Evolutionary conservation across 768 basidiomycete genomes (phyloP), one percentile per base, ranked within the genome.

Genomic region (Gymnopilus junonius): DNA sequence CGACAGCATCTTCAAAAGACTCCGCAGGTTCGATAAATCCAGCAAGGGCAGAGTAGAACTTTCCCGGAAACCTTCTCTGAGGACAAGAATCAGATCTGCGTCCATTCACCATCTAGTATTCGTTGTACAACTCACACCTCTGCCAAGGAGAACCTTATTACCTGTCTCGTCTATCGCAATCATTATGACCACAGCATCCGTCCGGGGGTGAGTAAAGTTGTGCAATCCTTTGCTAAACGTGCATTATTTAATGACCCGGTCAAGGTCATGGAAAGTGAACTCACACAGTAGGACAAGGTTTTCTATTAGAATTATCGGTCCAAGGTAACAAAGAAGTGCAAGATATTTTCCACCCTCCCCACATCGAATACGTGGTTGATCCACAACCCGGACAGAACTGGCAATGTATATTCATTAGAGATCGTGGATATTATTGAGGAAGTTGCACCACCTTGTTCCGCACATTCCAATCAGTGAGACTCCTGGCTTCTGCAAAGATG

Each of bases 11-110:
- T 72, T 99, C 97, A 65, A 97, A 91, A 0, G 92, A 87, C 74
- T 99, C 97, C 10, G 92, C 95, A 4, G 95, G 94, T 73, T 98
- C 97, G 46, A 96, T 85, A 72, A 98, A 99, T 2, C 97, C 97
- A 1, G 96, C 94, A 29, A 98, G 77, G 48, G 94, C 93, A 1
- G 94, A 96, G 76, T 94, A 97, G 74, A 92, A 91, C 53, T 80
- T 87, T 2, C 75, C 79, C 6, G 89, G 88, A 71, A 86, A 92
- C 65, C 82, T 87, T 76, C 82, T 86, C 89, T 90, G 73, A 29
- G 25, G 29, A 27, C 35, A 56, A 27, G 20, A 31, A 32, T 29
- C 34, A 31, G 3, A 29, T n/a, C n/a, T n/a, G n/a, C n/a, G n/a
- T n/a, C n/a, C n/a, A 35, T n/a, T 54, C 14, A 61, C 37, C 45